A percentile compares a stretch with the other conserved stretches of the same genome.
Conservation (phyloP, 2,329 filamentous ascomycete species). For the Plenodomus lindquistii region DNA sequence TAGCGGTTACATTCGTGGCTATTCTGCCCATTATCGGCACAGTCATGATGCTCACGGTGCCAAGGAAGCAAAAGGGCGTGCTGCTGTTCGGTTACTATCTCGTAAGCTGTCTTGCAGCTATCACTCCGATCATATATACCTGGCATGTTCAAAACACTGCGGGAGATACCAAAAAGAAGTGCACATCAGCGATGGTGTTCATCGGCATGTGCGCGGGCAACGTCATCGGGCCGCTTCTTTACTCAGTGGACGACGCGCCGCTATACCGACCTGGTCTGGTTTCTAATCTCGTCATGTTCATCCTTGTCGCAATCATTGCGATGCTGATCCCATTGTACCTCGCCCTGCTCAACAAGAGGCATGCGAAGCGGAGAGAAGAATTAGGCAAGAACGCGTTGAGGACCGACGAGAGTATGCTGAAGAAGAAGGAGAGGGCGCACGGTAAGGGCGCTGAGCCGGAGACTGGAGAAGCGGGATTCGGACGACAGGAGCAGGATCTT, state of each 20-base stretch:
- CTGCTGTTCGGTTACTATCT: conserved; percentile 58
- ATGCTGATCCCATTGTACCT: conserved; percentile 39
- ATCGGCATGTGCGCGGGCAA: conserved; percentile 46
- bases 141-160: conserved; percentile 46
- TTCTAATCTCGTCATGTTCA: conserved; percentile 40
- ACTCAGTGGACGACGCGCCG: conserved; percentile 40
- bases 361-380: conserved; percentile 33
- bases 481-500: conserved; percentile 12
- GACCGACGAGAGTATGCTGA: conserved; percentile 42
- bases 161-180: conserved; percentile 45
- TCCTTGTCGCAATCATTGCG: conserved; percentile 31
- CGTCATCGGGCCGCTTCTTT: conserved; percentile 43
- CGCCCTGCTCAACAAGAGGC: conserved; percentile 33
- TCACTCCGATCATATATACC: conserved; percentile 43
- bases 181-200: conserved; percentile 41
- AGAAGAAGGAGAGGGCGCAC: conserved; percentile 21
- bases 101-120: conserved; percentile 44
- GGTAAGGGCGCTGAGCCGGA: conserved; percentile 18
- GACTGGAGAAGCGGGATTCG: conserved; percentile 1
- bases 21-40: conserved; percentile 57
- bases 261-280: conserved; percentile 41
- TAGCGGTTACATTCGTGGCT: conserved; percentile 57
- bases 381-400: conserved; percentile 35
- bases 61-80: conserved; percentile 53
- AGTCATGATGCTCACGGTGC: conserved; percentile 55